Base-by-base conservation (phyloP, 352 stramenopile species). In the Pythium plurisporium region DNA sequence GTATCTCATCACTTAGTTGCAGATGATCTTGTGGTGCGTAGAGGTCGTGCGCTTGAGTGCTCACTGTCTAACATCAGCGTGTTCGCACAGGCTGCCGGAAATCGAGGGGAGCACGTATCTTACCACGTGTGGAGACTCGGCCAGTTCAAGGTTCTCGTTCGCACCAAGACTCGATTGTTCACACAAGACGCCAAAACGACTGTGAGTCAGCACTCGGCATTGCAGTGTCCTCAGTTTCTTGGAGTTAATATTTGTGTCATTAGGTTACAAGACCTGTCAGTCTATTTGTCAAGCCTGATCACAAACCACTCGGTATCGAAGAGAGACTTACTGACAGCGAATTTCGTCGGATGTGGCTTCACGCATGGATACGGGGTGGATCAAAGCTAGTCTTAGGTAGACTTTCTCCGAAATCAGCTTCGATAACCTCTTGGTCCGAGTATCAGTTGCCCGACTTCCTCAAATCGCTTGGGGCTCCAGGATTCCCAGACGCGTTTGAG, bases 301-400 rank as follows among this genome's bases (percentile, higher is more conserved):
- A 86, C 27, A 65, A 72, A 20, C 61, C 67, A 9, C 55, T 86
- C 0, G 65, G 66, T n/a, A 19, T 86, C 7, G 58, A 74, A 15
- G 85, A 94, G 48, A 71, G 76, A 55, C 50, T 93, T 20, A 84
- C 79, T 15, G 59, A 59, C 2, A 84, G 74, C 46, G 85, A 94
- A 47, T 61, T 74, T 34, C 74, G 73, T 17, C 68, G 69, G 1
- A 76, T 89, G 43, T 91, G 82, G 82, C 55, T 94, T 1, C 77
- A 93, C 59, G 84, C 82, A 5, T 94, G 85, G 85, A 62, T 94
- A 14, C 77, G 82, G 9, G 82, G 85, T n/a, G 69, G 73, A 14
- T 73, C 79, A 0, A 53, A 56, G 6, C 49, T 94, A n/a, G 29
- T 82, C 6, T 48, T 93, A 5, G 74, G 67, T 11, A 69, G 66